These are phyloP conservation scores for Melaleuca alternifolia DNA, from an alignment of 345 rosid species.

Conservation along the genomic window DNA sequence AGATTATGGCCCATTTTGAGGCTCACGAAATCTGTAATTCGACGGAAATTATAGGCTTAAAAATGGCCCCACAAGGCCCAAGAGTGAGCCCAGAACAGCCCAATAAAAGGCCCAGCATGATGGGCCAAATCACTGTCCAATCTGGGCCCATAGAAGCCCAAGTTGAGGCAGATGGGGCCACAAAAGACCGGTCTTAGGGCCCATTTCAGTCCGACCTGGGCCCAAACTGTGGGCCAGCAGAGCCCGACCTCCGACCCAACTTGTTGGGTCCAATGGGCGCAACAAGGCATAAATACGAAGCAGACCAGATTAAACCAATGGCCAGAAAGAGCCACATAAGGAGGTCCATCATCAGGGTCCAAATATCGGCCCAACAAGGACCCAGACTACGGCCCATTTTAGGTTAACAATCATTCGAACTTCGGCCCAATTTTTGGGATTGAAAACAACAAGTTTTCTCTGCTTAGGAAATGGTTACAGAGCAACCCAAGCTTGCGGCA, in stretches of 20 bases:
- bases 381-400: background rate
- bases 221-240: background rate
- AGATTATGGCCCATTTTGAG: background rate
- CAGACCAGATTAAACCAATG: background rate
- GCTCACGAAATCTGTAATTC: background rate
- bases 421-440: background rate
- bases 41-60: background rate
- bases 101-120: background rate
- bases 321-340: background rate
- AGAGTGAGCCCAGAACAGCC: no score
- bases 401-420: background rate
- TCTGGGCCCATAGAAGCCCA: background rate
- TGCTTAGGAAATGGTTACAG: background rate
- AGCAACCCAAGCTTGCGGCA: background rate
- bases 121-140: background rate
- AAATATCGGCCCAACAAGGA: background rate
- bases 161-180: background rate
- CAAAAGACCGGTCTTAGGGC: background rate
- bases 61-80: background rate
- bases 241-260: background rate
- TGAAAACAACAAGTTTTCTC: background rate
- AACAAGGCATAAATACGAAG: background rate
- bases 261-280: background rate
- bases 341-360: background rate
- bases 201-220: background rate